Evolutionary conservation across 1,139 yeast genomes (phyloP).

Genomic region (Kurtzmaniella natalensis): DNA sequence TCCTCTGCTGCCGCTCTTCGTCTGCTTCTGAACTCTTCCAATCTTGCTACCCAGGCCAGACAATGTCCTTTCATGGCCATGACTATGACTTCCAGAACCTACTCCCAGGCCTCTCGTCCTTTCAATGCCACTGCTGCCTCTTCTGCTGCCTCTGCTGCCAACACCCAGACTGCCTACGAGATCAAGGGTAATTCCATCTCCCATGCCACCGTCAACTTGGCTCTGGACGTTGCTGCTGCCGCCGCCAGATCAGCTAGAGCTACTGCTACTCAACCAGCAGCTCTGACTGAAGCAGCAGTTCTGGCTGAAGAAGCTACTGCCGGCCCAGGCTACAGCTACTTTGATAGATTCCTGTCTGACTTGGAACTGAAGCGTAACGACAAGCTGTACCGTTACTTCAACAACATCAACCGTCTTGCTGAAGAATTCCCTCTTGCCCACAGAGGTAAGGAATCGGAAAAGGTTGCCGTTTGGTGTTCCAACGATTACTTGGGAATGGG

Average conservation of each 20-base stretch:
- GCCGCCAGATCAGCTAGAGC: conserved; percentile 8
- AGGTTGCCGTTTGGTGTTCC: conserved; percentile 98
- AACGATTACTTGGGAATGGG: conserved; percentile 98
- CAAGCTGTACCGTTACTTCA: conserved; percentile 91
- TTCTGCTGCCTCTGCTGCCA: conserved; percentile 16
- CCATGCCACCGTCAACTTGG: not conserved
- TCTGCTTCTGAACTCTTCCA: conserved; percentile 37
- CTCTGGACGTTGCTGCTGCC: conserved; percentile 8
- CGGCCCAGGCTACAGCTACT: conserved; percentile 52
- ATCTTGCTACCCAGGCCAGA: conserved; percentile 59
- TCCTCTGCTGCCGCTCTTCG: conserved; percentile 61
- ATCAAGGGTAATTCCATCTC: conserved; percentile 19
- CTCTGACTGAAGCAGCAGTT: conserved; percentile 12
- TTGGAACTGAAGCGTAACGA: conserved; percentile 73
- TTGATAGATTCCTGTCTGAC: conserved; percentile 58
- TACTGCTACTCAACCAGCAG: conserved; percentile 10
- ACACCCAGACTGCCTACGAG: conserved; percentile 14
- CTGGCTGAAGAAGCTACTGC: conserved; percentile 35
- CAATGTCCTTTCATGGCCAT: conserved; percentile 87
- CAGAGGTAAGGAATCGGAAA: conserved; percentile 65
- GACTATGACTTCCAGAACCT: conserved; percentile 52
- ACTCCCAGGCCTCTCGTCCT: conserved; percentile 56
- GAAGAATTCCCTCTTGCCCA: conserved; percentile 92
- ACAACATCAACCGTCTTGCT: conserved; percentile 94
- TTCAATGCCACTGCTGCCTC: conserved; percentile 45